phyloP scores from a whole-genome alignment of 768 basidiomycete species.

The Rhodocollybia butyracea region DNA sequence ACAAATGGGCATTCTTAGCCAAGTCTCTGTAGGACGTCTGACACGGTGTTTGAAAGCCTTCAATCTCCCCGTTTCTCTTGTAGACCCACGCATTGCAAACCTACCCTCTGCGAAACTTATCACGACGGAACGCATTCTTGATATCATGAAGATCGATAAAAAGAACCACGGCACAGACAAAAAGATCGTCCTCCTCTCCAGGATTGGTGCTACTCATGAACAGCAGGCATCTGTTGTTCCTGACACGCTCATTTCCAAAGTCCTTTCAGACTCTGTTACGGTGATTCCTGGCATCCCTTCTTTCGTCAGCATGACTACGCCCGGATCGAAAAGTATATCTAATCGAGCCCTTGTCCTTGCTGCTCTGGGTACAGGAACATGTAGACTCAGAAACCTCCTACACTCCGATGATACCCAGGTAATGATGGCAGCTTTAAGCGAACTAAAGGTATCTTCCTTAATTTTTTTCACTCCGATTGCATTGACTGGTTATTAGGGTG shows the following conservation, averaged over 20 bases:
- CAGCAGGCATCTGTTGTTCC: constrained; percentile 83
- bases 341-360: constrained; percentile 93
- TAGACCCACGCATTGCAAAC: constrained; percentile 73
- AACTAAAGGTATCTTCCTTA: constrained; percentile 64
- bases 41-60: constrained; percentile 86
- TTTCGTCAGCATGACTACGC: constrained; percentile 75
- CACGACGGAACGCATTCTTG: constrained; percentile 77
- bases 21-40: constrained; percentile 90
- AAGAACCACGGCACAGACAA: constrained; percentile 93
- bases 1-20: constrained; percentile 80
- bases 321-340: constrained; percentile 95
- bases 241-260: constrained; percentile 80
- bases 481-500: constrained; percentile 64
- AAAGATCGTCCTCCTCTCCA: constrained; percentile 88
- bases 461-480: constrained; percentile 1
- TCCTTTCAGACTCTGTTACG: constrained; percentile 75
- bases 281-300: constrained; percentile 68
- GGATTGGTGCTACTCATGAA: constrained; percentile 91
- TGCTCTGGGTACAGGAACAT: constrained; percentile 85
- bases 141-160: constrained; percentile 96
- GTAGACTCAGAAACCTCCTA: constrained; percentile 83
- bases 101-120: constrained; percentile 70
- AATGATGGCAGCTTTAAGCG: constrained; percentile 93
- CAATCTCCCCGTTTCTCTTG: constrained; percentile 80
- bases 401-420: constrained; percentile 99